These are phyloP conservation scores for Dryas integrifolia DNA, from an alignment of 331 rosid species.

Conservation along the genomic window DNA sequence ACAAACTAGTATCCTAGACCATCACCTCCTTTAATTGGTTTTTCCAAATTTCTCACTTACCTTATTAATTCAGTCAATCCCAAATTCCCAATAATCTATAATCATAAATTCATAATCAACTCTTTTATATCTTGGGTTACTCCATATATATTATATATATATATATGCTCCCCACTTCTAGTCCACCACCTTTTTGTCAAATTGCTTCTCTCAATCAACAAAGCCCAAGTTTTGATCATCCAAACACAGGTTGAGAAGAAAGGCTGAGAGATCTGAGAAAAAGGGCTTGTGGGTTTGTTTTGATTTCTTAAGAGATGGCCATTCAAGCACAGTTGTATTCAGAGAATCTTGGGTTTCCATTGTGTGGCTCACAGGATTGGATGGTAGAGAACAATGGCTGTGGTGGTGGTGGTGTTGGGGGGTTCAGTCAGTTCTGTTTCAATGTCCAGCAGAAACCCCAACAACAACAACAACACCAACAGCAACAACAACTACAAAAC, in stretches of 20 bases:
- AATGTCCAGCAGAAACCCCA: slow-evolving; percentile 36
- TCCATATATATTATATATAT: slow-evolving; percentile 12
- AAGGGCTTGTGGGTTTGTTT: background rate
- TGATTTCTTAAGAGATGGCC: slow-evolving; percentile 43
- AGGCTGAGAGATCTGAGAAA: background rate
- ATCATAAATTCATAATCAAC: background rate
- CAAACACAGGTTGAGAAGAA: background rate
- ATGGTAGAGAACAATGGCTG: slow-evolving; percentile 15
- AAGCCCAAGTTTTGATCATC: background rate
- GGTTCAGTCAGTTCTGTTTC: slow-evolving; percentile 31
- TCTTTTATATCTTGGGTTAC: background rate
- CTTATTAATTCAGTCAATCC: slow-evolving; percentile 16
- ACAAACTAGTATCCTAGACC: slow-evolving; percentile 38
- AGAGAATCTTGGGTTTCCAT: slow-evolving; percentile 39
- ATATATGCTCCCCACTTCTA: slow-evolving; percentile 21
- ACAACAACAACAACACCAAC: slow-evolving; percentile 23
- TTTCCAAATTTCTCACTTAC: background rate
- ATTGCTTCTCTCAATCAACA: background rate
- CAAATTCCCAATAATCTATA: background rate
- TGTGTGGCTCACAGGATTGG: slow-evolving; percentile 37
- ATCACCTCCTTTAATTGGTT: slow-evolving; percentile 10
- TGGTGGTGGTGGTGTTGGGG: slow-evolving; percentile 26
- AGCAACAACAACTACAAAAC: slow-evolving; percentile 27
- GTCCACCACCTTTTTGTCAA: slow-evolving; percentile 26
- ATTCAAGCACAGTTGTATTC: slow-evolving; percentile 57